These are phyloP conservation scores for Leptoxyphium fumago DNA, from an alignment of 2,329 filamentous ascomycete genomes.

Conservation along the genomic window DNA sequence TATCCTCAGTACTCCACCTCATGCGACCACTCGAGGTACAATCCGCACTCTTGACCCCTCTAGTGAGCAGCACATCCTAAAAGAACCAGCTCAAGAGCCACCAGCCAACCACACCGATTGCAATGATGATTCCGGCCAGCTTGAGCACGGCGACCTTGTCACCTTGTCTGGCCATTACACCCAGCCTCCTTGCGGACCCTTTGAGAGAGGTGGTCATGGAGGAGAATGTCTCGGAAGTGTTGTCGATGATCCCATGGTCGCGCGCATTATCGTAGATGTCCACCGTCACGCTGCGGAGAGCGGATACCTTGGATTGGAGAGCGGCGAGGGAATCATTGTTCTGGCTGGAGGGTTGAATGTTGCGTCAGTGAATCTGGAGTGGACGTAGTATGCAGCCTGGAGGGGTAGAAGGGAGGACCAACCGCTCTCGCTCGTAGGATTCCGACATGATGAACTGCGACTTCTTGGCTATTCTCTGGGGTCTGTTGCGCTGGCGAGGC, in stretches of 20 bases:
- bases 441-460: conserved; percentile 32
- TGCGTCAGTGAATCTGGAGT: conserved; percentile 4
- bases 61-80: conserved; percentile 5
- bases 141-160: conserved; percentile 88
- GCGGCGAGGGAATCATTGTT: conserved; percentile 92
- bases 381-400: conserved; percentile 1
- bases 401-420: conserved; percentile 13
- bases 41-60: not conserved
- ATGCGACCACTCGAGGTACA: no score
- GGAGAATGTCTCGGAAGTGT: conserved; percentile 80
- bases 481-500: no score
- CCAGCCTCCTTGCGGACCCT: conserved; percentile 67
- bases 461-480: no score
- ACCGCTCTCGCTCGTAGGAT: conserved; percentile 46
- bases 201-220: conserved; percentile 70
- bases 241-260: conserved; percentile 75
- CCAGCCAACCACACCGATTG: conserved; percentile 57
- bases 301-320: conserved; percentile 78
- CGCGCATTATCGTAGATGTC: conserved; percentile 97
- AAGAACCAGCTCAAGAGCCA: conserved; percentile 37
- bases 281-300: conserved; percentile 82
- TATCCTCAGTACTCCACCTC: no score
- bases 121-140: conserved; percentile 69
- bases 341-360: conserved; percentile 38
- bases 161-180: conserved; percentile 78